Base-by-base conservation (phyloP, 1,284 basidiomycete genomes). In the Ustilago xerochloae region DNA sequence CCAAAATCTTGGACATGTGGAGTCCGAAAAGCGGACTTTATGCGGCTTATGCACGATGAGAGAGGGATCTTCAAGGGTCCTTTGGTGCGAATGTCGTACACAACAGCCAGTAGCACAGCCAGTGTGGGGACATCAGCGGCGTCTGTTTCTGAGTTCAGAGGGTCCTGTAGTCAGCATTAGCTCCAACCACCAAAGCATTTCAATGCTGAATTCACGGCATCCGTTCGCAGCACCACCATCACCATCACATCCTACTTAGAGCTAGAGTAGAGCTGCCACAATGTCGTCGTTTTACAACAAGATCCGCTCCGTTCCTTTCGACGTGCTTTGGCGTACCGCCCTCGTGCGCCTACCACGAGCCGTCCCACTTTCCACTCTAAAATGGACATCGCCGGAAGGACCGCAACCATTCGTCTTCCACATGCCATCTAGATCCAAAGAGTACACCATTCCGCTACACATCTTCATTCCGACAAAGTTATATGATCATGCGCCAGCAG, bases 381-480 rank as follows among this genome's bases (percentile, higher is more conserved):
- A 60, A 50, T 72, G 53, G 59, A 78, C 76, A 16, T 74, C 65
- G 2, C 70, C 76, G 2, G 57, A 76, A 29, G 76, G 76, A 4
- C 76, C 76, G 2, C 66, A 73, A 43, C 76, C 76, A 1, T 67
- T 67, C 38, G 54, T 78, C 45, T 70, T 69, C 36, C 29, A 78
- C 5, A 57, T 78, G 54, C 76, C 76, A 0, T 75, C 72, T 8
- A 38, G 74, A 18, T 56, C 65, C 16, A 46, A 13, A 0, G 41
- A 63, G 4, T 71, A 74, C 43, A 66, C 63, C 9, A 79, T 79
- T 15, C 68, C 72, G 6, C 63, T 79, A 4, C 75, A 75, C 53
- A 70, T 79, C 54, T 79, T 75, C 43, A 60, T 75, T 7, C 72
- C 77, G 0, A 49, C 56, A 1, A 33, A 54, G 24, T 32, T 64